Evolutionary conservation across 139 green algal genomes (phyloP), one percentile per base, ranked within the genome.

Genomic region (Closterium sp.): DNA sequence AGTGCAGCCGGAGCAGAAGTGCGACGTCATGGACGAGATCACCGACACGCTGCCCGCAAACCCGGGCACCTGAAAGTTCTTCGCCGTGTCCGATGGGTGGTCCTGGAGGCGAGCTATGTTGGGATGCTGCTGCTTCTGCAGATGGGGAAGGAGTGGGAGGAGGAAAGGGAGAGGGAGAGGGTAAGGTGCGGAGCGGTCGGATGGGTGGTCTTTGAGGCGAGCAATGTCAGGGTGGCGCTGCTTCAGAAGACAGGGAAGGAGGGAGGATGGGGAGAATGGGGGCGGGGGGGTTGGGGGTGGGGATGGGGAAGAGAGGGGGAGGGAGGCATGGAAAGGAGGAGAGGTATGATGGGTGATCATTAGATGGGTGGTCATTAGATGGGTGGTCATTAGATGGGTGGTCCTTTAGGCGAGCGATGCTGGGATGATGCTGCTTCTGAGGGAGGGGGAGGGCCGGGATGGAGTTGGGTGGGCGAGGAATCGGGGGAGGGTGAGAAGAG

Each of bases 11-110:
- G 92, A 91, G 94, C 98, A 99, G 93, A 99, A 99, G 35, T 97
- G 94, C 23, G 97, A 94, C 6, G 98, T 99, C 98, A 99, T 99
- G 55, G 95, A 97, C 25, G 98, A 99, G 38, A 99, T 95, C 93
- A 99, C 99, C 25, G 95, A 97, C 28, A 99, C 96, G 23, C 69
- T 97, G 92, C 98, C 98, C 0, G 19, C 34, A 84, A 88, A 94
- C 33, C 89, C 89, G 0, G 55, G 34, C 33, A 95, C 87, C 16
- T n/a, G 31, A 91, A 98, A 99, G 93, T 99, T 99, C 94, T 94
- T 94, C 25, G 91, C 91, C 7, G 91, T 94, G 28, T 94, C 91
- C 25, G 91, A 88, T 31, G 83, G 38, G 85, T 94, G 88, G 91
- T 94, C 91, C 5, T 86, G 16, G 33, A 94, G 89, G 7, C 91